Base-by-base conservation (phyloP, 2,329 filamentous ascomycete species). In the Emmonsiellopsis sp. region DNA sequence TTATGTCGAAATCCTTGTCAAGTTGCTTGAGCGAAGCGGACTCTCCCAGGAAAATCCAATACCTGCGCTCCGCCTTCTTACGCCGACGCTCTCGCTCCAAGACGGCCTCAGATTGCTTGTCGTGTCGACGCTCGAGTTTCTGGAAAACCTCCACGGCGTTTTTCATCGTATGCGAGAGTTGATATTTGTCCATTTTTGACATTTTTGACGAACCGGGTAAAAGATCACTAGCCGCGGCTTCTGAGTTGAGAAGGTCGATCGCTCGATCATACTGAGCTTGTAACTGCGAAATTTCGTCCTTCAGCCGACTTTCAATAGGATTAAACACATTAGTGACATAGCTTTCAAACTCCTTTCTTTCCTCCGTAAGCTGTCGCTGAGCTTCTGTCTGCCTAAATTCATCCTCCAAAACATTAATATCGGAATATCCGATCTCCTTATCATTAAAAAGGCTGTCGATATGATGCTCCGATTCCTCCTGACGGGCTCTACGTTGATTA, bases 401-500 rank as follows among this genome's bases (percentile, higher is more conserved):
- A 48, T 77, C 73, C 60, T 82, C 79, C 8, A 81, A 66, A 13
- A 70, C 70, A 39, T 74, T 75, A 58, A 82, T 78, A 48, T 81
- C 78, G 10, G 77, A 77, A 61, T 82, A 81, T 0, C 77, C 77
- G 44, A 82, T 80, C 57, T 80, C 74, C 52, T 80, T 74, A 48
- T 72, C 73, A 57, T 81, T 76, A 65, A 80, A 82, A 1, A 81
- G 67, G 1, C 71, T 69, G 57, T 81, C 76, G 34, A 78, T 78
- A 47, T 72, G 70, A n/a, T 65, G 66, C 58, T 81, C 77, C 2
- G 73, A 76, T 56, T 78, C 73, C 52, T 77, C 73, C 61, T 78
- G 75, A 11, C 79, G 75, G 51, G 64, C 64, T 54, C 70, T 69
- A 3, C 77, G 75, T 40, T 77, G 75, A 31, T 67, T 66, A 8